Conservation (phyloP, 441 rosid genomes). For the Pelargonium australe region DNA sequence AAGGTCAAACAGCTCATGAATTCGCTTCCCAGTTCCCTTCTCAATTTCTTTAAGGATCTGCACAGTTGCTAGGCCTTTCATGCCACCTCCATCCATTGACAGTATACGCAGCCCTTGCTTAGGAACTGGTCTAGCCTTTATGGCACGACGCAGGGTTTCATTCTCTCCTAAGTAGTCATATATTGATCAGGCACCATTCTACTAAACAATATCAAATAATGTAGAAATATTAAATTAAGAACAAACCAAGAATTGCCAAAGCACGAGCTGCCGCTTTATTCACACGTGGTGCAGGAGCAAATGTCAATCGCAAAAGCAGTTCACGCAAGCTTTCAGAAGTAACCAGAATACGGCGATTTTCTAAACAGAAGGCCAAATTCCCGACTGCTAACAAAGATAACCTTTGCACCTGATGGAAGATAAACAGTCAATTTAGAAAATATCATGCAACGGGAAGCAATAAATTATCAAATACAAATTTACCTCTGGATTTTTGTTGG, state of each 20-base stretch:
- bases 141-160: slow-evolving; percentile 81
- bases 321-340: slow-evolving; percentile 95
- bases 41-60: slow-evolving; percentile 95
- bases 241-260: slow-evolving; percentile 92
- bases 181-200: slow-evolving; percentile 19
- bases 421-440: slow-evolving; percentile 21
- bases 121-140: slow-evolving; percentile 79
- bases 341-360: slow-evolving; percentile 78
- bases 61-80: slow-evolving; percentile 98
- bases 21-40: slow-evolving; percentile 84
- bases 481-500: slow-evolving; percentile 74
- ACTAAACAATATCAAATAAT: slow-evolving; percentile 15
- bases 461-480: slow-evolving; percentile 21
- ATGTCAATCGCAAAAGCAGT: slow-evolving; percentile 73
- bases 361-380: slow-evolving; percentile 88
- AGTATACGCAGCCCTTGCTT: slow-evolving; percentile 93
- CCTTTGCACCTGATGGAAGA: slow-evolving; percentile 71
- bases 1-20: slow-evolving; percentile 95
- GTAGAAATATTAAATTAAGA: slow-evolving; percentile 16
- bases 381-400: slow-evolving; percentile 85
- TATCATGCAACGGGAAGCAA: slow-evolving; percentile 15
- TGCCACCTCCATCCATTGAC: slow-evolving; percentile 99
- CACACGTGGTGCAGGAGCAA: slow-evolving; percentile 69
- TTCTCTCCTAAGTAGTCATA: slow-evolving; percentile 70
- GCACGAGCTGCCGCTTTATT: slow-evolving; percentile 98